Evolutionary conservation across 805 yeast genomes (phyloP), one percentile per base, ranked within the genome.

Genomic region (Kazachstania psychrophila): DNA sequence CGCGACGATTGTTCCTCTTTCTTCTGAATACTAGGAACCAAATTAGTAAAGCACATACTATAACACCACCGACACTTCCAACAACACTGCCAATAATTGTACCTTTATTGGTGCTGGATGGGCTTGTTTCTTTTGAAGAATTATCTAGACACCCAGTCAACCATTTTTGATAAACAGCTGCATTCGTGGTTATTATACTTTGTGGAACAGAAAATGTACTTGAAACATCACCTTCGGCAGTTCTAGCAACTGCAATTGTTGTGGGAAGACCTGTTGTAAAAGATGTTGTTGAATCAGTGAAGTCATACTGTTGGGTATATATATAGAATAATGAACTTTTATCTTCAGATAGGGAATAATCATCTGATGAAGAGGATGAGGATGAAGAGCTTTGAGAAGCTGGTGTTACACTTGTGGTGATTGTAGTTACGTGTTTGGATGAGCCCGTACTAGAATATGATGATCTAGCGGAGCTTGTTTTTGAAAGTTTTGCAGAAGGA

Each of bases 81-180:
- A 56, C 53, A 0, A 55, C 56, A 26, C 60, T 48, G 15, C 60
- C 61, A 15, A 49, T 48, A 9, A 55, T 50, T 16, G 51, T 48
- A 15, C 50, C 51, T n/a, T 26, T 38, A 24, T 38, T 15, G 5
- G 11, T 23, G 6, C 11, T 34, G 13, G 32, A 22, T 7, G 26
- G 13, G 6, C 8, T 13, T n/a, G 29, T 11, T 2, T 19, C 3
- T 7, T 20, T 26, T 13, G 24, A 12, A 15, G 42, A 25, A 5
- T 33, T 28, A 13, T 35, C 51, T 13, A 43, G 29, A 17, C 41
- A 37, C 7, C 52, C 56, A 22, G 42, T 33, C 4, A 52, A 34
- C 53, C 53, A 50, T 23, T 46, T 45, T 16, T 53, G 28, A 35
- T 52, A 54, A 17, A 46, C 45, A n/a, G 48, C 41, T 5, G 45